phyloP scores from a whole-genome alignment of 2,329 filamentous ascomycete genomes.

The Colletotrichum sp. region DNA sequence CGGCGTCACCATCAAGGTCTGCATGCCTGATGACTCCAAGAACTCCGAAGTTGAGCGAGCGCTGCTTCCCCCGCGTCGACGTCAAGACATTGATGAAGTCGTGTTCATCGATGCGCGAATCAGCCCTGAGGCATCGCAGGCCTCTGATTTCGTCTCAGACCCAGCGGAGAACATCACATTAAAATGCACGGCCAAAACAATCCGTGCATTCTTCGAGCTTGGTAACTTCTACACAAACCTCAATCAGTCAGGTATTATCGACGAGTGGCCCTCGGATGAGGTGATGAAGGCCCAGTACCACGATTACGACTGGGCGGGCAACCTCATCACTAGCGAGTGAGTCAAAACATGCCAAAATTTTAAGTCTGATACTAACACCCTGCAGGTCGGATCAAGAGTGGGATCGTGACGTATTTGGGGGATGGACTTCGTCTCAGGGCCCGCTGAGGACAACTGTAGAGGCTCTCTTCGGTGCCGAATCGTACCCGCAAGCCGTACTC shows the following conservation, averaged over 20 bases:
- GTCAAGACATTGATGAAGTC: constrained; percentile 10
- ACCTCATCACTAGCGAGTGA: constrained; percentile 14
- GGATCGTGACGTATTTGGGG: neutral
- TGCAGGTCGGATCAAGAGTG: neutral
- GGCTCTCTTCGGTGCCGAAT: constrained; percentile 12
- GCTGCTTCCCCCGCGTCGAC: neutral
- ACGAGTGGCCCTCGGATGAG: constrained; percentile 7
- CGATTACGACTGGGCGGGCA: constrained; percentile 17
- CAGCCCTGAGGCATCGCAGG: neutral
- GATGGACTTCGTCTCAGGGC: constrained; percentile 5
- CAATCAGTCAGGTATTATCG: neutral
- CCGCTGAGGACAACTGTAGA: constrained; percentile 10
- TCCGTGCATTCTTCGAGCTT: constrained; percentile 18
- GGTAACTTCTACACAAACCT: constrained; percentile 4
- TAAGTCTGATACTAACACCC: neutral
- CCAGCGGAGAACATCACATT: constrained; percentile 12
- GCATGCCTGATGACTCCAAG: neutral
- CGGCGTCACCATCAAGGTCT: constrained; percentile 4
- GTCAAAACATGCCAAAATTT: neutral
- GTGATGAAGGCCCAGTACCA: constrained; percentile 18
- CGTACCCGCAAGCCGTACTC: constrained; percentile 4
- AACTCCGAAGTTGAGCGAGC: neutral
- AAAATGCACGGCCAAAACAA: constrained; percentile 4
- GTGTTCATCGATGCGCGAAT: constrained; percentile 11
- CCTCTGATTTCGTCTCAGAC: neutral